Base-by-base conservation (phyloP, 192 early-diverging fungal species). In the Phycomyces nitens region DNA sequence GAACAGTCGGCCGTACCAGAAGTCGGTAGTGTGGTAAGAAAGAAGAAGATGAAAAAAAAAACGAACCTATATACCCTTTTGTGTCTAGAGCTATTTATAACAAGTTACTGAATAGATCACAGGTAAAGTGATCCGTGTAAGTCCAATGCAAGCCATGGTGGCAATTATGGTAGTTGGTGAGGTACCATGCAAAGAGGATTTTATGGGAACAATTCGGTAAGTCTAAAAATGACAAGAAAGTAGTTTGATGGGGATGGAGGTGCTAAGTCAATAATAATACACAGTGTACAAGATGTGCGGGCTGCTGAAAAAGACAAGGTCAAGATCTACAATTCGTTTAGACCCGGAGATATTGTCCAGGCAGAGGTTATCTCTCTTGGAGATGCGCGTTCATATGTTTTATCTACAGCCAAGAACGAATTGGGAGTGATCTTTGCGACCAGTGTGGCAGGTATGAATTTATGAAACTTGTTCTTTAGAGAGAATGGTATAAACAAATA, bases 221-320 rank as follows among this genome's bases (percentile, higher is more conserved):
- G 49, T 53, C 16, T 1, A 29, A 5, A 27, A 10, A 24, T 57
- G 21, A n/a, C n/a, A n/a, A n/a, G n/a, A n/a, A n/a, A n/a, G n/a
- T n/a, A n/a, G n/a, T n/a, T n/a, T n/a, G n/a, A n/a, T n/a, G n/a
- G n/a, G n/a, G n/a, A n/a, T n/a, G n/a, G n/a, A n/a, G n/a, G n/a
- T n/a, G n/a, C n/a, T n/a, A n/a, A n/a, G n/a, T n/a, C 7, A 34
- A 34, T 7, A 34, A 34, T 34, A 2, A 7, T 7, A 34, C 51
- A 16, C 49, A 80, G 87, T 22, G 80, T 86, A n/a, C 94, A 97
- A 77, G 95, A 98, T 73, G 90, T 99, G 3, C 75, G 97, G 16
- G 92, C 92, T 16, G 95, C 96, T 0, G 95, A 99, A 60, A 91
- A 89, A 64, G 97, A 99, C 68, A 89, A 92, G 66, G 90, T 97